These are phyloP conservation scores for Plectosphaerella cucumerina DNA, from an alignment of 2,329 filamentous ascomycete genomes.

Conservation along the genomic window DNA sequence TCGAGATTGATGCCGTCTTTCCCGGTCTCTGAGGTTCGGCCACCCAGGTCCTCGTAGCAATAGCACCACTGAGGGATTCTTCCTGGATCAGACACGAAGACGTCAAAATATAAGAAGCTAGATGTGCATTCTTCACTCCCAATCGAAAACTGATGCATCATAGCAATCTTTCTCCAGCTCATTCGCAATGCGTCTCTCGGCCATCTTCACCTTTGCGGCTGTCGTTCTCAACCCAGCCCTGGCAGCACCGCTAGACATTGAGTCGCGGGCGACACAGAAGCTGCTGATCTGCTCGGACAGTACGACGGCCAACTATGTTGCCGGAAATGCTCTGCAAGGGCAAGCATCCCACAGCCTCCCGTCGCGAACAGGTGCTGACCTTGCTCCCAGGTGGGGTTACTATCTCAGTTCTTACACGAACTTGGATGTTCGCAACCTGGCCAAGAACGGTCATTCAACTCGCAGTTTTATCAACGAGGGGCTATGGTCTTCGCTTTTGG, in stretches of 20 bases:
- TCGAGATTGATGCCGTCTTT: neutral
- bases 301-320: slow-evolving; percentile 1
- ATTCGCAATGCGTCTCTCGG: neutral
- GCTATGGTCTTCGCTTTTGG: slow-evolving; percentile 12
- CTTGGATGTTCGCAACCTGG: slow-evolving; percentile 12
- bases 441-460: slow-evolving; percentile 11
- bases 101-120: too few relatives aligned
- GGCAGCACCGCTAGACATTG: neutral
- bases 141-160: too few relatives aligned
- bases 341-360: neutral
- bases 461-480: slow-evolving; percentile 17
- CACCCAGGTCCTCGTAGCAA: too few relatives aligned
- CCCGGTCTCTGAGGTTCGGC: neutral
- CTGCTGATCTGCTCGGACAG: slow-evolving; percentile 2
- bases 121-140: too few relatives aligned
- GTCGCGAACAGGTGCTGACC: neutral
- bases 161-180: too few relatives aligned
- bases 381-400: slow-evolving; percentile 12
- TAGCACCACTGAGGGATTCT: too few relatives aligned
- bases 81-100: too few relatives aligned
- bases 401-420: slow-evolving; percentile 8
- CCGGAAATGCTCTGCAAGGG: neutral
- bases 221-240: neutral
- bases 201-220: neutral
- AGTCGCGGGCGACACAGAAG: neutral